These are phyloP conservation scores for Periconia macrospinosa DNA, from an alignment of 2,329 filamentous ascomycete species.

Conservation along the genomic window DNA sequence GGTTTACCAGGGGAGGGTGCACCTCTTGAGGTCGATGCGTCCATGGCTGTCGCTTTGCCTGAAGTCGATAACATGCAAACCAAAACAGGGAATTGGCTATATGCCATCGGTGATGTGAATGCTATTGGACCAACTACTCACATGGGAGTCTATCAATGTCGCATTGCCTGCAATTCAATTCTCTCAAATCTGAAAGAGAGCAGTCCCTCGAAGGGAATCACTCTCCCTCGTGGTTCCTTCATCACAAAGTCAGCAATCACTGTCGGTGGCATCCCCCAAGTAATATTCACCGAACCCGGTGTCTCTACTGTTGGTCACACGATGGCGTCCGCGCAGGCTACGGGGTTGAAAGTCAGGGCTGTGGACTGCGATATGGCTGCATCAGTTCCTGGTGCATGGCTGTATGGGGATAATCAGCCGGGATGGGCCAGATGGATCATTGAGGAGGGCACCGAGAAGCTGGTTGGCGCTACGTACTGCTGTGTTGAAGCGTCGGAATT, in stretches of 20 bases:
- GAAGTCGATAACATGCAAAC: not conserved
- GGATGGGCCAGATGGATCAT: conserved; percentile 11
- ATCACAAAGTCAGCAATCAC: not conserved
- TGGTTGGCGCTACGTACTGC: conserved; percentile 8
- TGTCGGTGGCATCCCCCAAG: conserved; percentile 3
- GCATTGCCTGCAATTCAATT: conserved; percentile 10
- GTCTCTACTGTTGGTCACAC: conserved; percentile 7
- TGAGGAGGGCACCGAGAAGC: conserved; percentile 5
- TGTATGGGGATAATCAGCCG: conserved; percentile 2
- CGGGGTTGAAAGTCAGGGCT: conserved; percentile 2
- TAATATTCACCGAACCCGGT: conserved; percentile 5
- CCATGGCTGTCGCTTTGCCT: conserved; percentile 1
- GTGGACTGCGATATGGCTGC: not conserved
- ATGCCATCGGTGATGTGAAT: conserved; percentile 12
- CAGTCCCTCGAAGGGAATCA: not conserved
- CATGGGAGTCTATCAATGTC: conserved; percentile 9
- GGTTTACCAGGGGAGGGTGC: not conserved
- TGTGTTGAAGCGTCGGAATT: conserved; percentile 6
- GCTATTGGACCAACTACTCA: conserved; percentile 8
- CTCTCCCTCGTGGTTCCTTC: not conserved
- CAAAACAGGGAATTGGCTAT: conserved; percentile 5
- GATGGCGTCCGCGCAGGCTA: conserved; percentile 1
- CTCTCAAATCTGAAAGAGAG: not conserved
- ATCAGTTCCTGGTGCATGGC: not conserved
- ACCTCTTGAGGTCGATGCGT: conserved; percentile 4